phyloP scores from a whole-genome alignment of 1,284 basidiomycete species.

The Microbotryum silenes-acaulis region DNA sequence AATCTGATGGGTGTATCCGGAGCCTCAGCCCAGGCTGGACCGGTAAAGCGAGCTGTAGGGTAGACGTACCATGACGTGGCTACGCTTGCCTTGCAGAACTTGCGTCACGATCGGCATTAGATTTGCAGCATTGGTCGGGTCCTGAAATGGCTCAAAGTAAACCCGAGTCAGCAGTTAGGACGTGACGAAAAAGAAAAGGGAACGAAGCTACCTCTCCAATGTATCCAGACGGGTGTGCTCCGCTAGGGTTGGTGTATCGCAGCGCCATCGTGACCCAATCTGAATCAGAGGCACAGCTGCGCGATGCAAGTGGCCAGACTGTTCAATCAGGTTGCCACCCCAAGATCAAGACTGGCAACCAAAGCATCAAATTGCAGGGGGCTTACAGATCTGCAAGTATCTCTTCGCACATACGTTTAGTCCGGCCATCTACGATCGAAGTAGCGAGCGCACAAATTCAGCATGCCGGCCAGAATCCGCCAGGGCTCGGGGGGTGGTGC shows the following conservation, averaged over 20 bases:
- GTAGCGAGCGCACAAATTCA: not conserved
- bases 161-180: not conserved
- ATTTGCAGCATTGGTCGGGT: conserved; percentile 30
- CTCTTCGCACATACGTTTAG: conserved; percentile 18
- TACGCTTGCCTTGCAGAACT: conserved; percentile 30
- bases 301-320: no score
- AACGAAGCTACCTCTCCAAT: conserved; percentile 27
- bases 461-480: not conserved
- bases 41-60: not conserved
- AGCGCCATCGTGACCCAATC: conserved; percentile 27
- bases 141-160: not conserved
- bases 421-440: conserved; percentile 5
- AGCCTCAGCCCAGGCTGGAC: not conserved
- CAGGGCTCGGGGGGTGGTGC: no score
- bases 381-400: conserved; percentile 9
- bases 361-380: not conserved
- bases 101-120: conserved; percentile 32
- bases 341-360: not conserved
- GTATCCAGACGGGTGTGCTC: conserved; percentile 31
- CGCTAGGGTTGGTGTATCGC: conserved; percentile 34
- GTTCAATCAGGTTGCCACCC: no score
- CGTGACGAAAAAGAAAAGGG: not conserved
- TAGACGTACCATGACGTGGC: conserved; percentile 17
- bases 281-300: conserved; percentile 12
- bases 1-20: conserved; percentile 9